These are phyloP conservation scores for Macrophomina tecta DNA, from an alignment of 2,329 filamentous ascomycete genomes.

Conservation along the genomic window DNA sequence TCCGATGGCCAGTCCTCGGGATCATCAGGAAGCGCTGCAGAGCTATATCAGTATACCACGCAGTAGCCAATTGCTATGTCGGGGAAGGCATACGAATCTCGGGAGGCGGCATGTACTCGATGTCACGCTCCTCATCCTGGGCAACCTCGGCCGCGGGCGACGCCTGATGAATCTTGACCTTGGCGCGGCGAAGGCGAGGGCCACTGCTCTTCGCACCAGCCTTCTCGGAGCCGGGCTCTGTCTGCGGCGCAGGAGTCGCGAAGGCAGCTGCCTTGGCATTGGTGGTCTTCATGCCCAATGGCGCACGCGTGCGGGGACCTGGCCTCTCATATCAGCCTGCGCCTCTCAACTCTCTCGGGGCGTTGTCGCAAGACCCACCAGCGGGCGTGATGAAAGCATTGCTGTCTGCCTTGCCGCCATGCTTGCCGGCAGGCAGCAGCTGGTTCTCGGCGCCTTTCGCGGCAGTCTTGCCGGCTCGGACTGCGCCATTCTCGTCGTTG, in stretches of 20 bases:
- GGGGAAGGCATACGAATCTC: slow-evolving; percentile 44
- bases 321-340: slow-evolving; percentile 4
- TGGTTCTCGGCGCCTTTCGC: slow-evolving; percentile 64
- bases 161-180: slow-evolving; percentile 68
- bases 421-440: slow-evolving; percentile 58
- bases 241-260: slow-evolving; percentile 70
- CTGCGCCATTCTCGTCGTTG: slow-evolving; percentile 84
- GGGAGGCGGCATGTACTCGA: slow-evolving; percentile 87
- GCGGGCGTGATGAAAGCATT: slow-evolving; percentile 79
- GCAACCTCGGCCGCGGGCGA: slow-evolving; percentile 56
- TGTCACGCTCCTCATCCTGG: slow-evolving; percentile 70
- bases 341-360: not conserved
- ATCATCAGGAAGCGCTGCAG: slow-evolving; percentile 65
- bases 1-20: slow-evolving; percentile 70
- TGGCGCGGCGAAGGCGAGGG: slow-evolving; percentile 59
- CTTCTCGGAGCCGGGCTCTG: slow-evolving; percentile 55
- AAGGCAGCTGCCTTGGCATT: slow-evolving; percentile 81
- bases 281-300: slow-evolving; percentile 92
- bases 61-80: not conserved
- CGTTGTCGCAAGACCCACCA: slow-evolving; percentile 57
- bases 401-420: slow-evolving; percentile 59
- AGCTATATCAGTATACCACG: not conserved
- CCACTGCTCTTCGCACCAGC: slow-evolving; percentile 66
- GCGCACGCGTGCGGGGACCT: slow-evolving; percentile 75
- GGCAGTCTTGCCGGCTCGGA: slow-evolving; percentile 65